Conservation (phyloP, 2,329 filamentous ascomycete genomes). For the Penicillium sp. region DNA sequence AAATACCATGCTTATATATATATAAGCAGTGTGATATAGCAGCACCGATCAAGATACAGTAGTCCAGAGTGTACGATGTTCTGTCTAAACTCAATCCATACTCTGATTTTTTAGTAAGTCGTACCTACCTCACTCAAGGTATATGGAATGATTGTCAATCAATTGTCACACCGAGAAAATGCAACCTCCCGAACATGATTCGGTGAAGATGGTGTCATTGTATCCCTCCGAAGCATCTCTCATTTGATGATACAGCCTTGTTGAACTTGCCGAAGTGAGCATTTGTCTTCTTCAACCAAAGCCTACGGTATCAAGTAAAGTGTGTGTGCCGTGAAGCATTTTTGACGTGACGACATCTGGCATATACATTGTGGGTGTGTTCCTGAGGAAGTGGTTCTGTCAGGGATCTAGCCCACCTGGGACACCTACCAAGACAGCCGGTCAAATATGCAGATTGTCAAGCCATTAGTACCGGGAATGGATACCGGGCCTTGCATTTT, state of each 20-base stretch:
- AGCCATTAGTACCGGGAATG: no score
- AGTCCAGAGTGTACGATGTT: background rate
- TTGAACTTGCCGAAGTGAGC: background rate
- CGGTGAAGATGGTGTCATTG: slow-evolving; percentile 10
- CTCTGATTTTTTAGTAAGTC: background rate
- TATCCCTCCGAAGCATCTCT: background rate
- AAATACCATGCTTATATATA: background rate
- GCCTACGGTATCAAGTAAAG: background rate
- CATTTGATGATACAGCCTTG: background rate
- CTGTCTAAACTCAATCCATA: background rate
- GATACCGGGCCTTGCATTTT: no score
- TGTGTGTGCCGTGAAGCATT: background rate
- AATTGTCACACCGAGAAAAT: slow-evolving; percentile 6
- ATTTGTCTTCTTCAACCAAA: background rate
- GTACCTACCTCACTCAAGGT: background rate
- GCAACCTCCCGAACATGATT: slow-evolving; percentile 15
- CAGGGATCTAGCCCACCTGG: no score
- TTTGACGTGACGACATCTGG: background rate
- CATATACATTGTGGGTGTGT: background rate
- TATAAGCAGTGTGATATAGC: background rate
- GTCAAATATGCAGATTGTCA: no score
- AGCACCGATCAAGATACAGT: background rate
- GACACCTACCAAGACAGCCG: no score
- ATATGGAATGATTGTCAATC: background rate
- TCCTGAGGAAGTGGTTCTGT: no score